A percentile compares a stretch with the other conserved stretches of the same genome.
Evolutionary conservation across 306 rosid genomes (phyloP).

Genomic region (Citrullus colocynthis): DNA sequence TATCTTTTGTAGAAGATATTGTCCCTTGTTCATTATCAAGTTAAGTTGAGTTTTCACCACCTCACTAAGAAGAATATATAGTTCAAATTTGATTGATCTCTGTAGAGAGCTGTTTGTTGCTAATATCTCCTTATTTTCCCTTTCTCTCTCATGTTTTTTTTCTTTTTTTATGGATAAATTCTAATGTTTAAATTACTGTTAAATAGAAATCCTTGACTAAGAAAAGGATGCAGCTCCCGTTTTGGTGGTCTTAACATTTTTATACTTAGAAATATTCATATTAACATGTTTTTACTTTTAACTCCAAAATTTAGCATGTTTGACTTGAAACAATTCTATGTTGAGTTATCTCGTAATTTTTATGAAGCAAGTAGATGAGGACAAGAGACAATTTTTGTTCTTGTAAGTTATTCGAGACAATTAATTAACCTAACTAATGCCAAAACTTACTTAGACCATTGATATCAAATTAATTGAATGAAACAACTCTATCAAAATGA

Average conservation of each 20-base stretch:
- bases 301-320: too few species aligned
- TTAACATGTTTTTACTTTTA: not conserved
- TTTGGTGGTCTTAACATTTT: not conserved
- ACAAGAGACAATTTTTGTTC: not conserved
- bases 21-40: not conserved
- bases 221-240: not conserved
- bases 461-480: too few species aligned
- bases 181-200: not conserved
- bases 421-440: too few species aligned
- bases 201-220: not conserved
- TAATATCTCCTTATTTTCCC: not conserved
- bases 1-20: conserved; percentile 2
- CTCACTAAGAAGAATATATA: not conserved
- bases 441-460: too few species aligned
- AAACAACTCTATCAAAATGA: too few species aligned
- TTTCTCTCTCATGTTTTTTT: not conserved
- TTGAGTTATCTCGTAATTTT: too few species aligned
- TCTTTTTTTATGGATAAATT: not conserved
- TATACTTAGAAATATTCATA: not conserved
- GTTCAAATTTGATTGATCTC: not conserved
- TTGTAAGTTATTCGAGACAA: too few species aligned
- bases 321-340: too few species aligned
- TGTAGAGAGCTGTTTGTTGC: not conserved
- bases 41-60: not conserved
- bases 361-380: not conserved